phyloP scores from a whole-genome alignment of 2,329 filamentous ascomycete species.

The Botryosphaeria dothidea region DNA sequence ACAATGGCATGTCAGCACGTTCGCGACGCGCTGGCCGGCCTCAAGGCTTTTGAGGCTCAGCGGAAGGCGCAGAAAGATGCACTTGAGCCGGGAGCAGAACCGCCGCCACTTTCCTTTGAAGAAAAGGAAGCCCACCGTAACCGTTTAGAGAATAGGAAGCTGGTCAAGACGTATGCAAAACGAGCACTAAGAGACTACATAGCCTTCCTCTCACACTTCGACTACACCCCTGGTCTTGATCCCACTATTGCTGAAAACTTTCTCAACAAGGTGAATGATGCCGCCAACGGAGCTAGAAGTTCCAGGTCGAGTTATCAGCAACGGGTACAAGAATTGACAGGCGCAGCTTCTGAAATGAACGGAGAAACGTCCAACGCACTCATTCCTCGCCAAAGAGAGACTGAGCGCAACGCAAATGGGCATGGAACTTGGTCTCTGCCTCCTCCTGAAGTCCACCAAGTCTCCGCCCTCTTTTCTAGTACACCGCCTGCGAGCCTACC shows the following conservation, averaged over 20 bases:
- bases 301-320: background rate
- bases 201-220: constrained; percentile 70
- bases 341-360: background rate
- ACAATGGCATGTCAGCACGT: constrained; percentile 69
- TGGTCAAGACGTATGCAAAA: constrained; percentile 73
- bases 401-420: background rate
- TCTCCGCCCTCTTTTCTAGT: constrained; percentile 70
- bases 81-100: constrained; percentile 30
- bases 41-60: constrained; percentile 40
- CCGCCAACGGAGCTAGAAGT: constrained; percentile 37
- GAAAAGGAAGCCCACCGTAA: constrained; percentile 50
- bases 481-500: constrained; percentile 67
- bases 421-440: constrained; percentile 40
- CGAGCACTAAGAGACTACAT: constrained; percentile 74
- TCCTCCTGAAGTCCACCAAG: constrained; percentile 52
- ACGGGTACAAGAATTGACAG: background rate
- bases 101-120: constrained; percentile 40
- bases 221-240: constrained; percentile 74
- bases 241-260: constrained; percentile 60
- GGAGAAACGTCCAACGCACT: background rate
- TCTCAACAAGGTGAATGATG: constrained; percentile 58
- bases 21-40: constrained; percentile 54
- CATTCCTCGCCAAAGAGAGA: constrained; percentile 13
- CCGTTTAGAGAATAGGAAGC: constrained; percentile 63
- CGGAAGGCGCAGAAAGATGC: constrained; percentile 25